Percentiles rank a stretch among this genome's conserved stretches.
These are phyloP conservation scores for Closterium sp. DNA, from an alignment of 139 green algal species.

Conservation along the genomic window DNA sequence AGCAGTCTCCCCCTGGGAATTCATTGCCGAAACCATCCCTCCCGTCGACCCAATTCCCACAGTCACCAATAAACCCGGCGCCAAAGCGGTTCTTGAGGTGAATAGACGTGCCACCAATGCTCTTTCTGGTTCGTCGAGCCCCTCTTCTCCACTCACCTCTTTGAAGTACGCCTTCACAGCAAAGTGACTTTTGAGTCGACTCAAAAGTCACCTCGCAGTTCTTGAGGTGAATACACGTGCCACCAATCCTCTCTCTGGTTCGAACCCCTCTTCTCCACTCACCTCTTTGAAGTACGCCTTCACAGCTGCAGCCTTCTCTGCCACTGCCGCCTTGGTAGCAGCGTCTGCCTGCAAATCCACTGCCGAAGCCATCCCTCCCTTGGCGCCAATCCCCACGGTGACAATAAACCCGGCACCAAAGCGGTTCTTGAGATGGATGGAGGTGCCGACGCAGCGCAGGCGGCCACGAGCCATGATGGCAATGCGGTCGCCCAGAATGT, in stretches of 20 bases:
- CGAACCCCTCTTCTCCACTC: not conserved
- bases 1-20: not conserved
- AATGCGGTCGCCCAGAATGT: constrained; percentile 62
- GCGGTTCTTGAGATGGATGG: constrained; percentile 54
- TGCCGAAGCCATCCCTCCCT: not conserved
- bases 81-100: constrained; percentile 56
- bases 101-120: constrained; percentile 54
- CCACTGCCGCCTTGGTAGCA: constrained; percentile 1
- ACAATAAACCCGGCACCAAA: constrained; percentile 51
- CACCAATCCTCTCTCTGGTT: no score
- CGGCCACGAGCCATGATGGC: constrained; percentile 58
- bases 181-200: no score
- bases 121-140: no score
- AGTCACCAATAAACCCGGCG: constrained; percentile 43
- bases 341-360: not conserved
- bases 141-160: constrained; percentile 13
- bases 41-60: not conserved
- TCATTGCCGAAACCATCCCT: not conserved
- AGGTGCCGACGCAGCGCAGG: constrained; percentile 51
- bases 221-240: no score
- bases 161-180: constrained; percentile 40
- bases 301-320: not conserved
- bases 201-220: no score
- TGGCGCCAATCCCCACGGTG: constrained; percentile 11
- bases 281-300: constrained; percentile 42